phyloP scores from a whole-genome alignment of 805 yeast genomes.

The Maudiozyma serrabonitensis region DNA sequence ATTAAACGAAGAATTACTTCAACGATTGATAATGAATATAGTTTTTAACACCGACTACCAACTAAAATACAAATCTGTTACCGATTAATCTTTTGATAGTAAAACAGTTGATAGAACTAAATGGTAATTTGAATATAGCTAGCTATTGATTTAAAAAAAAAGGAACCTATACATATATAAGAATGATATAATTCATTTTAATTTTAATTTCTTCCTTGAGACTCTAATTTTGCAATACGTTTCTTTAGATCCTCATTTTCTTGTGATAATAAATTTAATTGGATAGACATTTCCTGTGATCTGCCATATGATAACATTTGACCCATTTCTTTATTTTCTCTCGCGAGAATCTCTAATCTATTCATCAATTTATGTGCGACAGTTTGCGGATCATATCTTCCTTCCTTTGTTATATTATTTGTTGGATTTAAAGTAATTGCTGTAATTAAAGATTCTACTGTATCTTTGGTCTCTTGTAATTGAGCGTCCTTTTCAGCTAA shows the following conservation, averaged over 20 bases:
- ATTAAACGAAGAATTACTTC: too few relatives aligned
- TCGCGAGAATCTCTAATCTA: constrained; percentile 48
- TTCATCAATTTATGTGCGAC: constrained; percentile 62
- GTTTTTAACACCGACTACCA: too few relatives aligned
- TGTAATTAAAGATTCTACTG: constrained; percentile 54
- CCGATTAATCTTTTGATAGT: too few relatives aligned
- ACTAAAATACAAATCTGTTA: too few relatives aligned
- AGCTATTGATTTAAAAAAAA: too few relatives aligned
- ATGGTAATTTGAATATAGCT: too few relatives aligned
- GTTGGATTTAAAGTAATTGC: constrained; percentile 45
- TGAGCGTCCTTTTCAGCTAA: constrained; percentile 41
- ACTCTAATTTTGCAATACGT: constrained; percentile 5
- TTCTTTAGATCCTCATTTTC: constrained; percentile 40
- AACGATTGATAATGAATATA: too few relatives aligned
- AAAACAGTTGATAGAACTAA: too few relatives aligned
- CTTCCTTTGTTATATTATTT: constrained; percentile 39
- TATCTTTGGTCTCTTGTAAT: constrained; percentile 48
- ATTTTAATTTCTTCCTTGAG: neutral
- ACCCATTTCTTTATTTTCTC: constrained; percentile 62
- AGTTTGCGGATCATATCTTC: constrained; percentile 65
- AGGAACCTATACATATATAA: too few relatives aligned
- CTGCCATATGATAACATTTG: constrained; percentile 69
- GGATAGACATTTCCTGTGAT: constrained; percentile 59
- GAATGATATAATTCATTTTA: neutral
- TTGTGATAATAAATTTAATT: constrained; percentile 48